A percentile compares a stretch with the other conserved stretches of the same genome.
Evolutionary conservation across 352 stramenopile genomes (phyloP).

Genomic region (Pythium dissotocum): DNA sequence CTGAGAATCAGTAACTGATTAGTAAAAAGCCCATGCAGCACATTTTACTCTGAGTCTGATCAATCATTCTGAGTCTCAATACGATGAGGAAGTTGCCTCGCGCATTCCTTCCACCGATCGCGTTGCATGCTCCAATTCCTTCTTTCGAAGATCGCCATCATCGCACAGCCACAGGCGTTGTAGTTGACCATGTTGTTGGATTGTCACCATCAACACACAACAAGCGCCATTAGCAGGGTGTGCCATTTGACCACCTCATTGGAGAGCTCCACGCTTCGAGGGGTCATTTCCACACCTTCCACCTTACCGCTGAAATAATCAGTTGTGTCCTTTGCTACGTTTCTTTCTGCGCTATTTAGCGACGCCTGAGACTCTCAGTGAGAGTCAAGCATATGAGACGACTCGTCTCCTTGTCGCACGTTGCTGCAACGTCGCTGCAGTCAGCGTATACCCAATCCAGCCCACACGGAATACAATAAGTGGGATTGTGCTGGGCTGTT

Average conservation of each 20-base stretch:
- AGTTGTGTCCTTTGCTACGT: background rate
- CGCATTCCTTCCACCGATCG: too few relatives aligned
- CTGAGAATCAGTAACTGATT: background rate
- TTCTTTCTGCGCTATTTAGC: constrained; percentile 2
- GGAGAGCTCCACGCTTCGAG: background rate
- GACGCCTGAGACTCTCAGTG: background rate
- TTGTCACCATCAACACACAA: background rate
- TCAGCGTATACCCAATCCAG: background rate
- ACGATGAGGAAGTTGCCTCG: too few relatives aligned
- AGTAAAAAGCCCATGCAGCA: background rate
- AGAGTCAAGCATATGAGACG: background rate
- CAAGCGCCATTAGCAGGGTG: background rate
- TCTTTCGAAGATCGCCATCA: too few relatives aligned
- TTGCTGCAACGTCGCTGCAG: background rate
- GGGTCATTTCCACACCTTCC: background rate
- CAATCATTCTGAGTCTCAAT: too few relatives aligned
- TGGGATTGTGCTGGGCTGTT: background rate
- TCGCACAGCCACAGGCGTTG: background rate
- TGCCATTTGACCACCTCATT: background rate
- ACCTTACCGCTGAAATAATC: background rate
- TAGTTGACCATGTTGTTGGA: background rate
- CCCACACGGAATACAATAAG: background rate
- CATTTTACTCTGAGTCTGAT: too few relatives aligned
- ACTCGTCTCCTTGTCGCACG: constrained; percentile 6
- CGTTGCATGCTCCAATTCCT: too few relatives aligned